Base-by-base conservation (phyloP, 495 filamentous ascomycete species). In the Lophiostoma macrostomum region DNA sequence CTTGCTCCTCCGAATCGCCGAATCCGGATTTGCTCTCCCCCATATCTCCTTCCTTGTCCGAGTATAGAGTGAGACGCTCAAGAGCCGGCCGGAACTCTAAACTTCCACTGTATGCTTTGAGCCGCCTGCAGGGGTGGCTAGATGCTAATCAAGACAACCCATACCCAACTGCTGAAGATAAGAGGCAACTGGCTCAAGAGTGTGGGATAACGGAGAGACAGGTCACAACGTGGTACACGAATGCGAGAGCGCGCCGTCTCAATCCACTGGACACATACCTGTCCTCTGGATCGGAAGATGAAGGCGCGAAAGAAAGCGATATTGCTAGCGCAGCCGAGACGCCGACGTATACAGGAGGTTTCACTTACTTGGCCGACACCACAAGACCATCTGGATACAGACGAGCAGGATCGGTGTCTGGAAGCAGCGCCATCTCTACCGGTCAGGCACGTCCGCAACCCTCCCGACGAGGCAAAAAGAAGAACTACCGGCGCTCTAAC, bases 191-290 rank as follows among this genome's bases (percentile, higher is more conserved):
- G 11, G 55, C 60, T 24, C 38, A 56, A 23, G 40, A 64, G 23
- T 59, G 56, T 32, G 48, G 52, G 14, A 59, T 64, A 31, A 60
- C 55, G 23, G 55, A 60, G 41, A 64, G 56, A 29, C 60, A 64
- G 31, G 54, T 64, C 1, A 52, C 29, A 1, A 60, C 56, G 8
- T 64, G 55, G 56, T 59, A 60, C 23, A 53, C 51, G 5, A 64
- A 64, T 23, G 56, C 56, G 11, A 22, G 60, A 36, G 60, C 60
- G 1, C 44, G 60, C 6, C 55, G 56, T 38, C 39, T 59, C 13
- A 59, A 28, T 22, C 54, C 60, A n/a, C 19, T 63, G 49, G 54
- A 63, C 11, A 56, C 38, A 29, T 53, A 35, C 30, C 44, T 59
- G 5, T 51, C 50, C 7, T 47, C 43, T 16, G 44, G 38, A 14